Conservation (phyloP, 2,329 filamentous ascomycete genomes). For the Grosmannia clavigera region DNA sequence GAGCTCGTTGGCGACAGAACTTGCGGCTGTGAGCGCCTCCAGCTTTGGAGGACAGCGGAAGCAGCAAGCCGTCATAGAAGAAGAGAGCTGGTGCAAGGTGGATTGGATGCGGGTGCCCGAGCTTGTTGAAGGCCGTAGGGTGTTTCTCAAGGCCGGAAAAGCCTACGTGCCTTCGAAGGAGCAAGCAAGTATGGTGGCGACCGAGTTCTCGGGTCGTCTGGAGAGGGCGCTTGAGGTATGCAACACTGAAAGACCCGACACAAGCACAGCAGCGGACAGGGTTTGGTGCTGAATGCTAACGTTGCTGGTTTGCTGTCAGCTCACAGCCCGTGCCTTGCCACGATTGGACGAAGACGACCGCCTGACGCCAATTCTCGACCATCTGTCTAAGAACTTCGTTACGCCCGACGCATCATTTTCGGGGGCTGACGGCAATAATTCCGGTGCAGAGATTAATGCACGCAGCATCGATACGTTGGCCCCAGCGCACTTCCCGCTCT, state of each 20-base stretch:
- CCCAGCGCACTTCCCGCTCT: constrained; percentile 73
- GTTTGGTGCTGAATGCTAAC: not conserved
- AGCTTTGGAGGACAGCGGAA: constrained; percentile 24
- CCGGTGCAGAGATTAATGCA: constrained; percentile 66
- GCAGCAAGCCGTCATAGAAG: constrained; percentile 38
- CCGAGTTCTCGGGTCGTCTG: constrained; percentile 69
- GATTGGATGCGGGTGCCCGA: constrained; percentile 92
- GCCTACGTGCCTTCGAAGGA: constrained; percentile 84
- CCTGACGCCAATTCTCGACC: constrained; percentile 52
- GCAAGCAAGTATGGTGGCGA: constrained; percentile 77
- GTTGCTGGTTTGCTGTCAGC: constrained; percentile 27
- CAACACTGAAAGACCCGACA: not conserved
- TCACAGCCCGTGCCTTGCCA: constrained; percentile 82
- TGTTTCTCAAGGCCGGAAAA: constrained; percentile 68
- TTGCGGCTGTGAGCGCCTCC: constrained; percentile 37
- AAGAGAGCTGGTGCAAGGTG: constrained; percentile 90
- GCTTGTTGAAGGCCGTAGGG: constrained; percentile 65
- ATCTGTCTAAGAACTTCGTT: constrained; percentile 92
- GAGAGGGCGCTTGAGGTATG: constrained; percentile 73
- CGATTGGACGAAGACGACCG: constrained; percentile 94
- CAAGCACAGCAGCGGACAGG: no score
- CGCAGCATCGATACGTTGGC: constrained; percentile 69
- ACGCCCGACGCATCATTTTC: constrained; percentile 78
- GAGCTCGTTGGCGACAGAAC: constrained; percentile 44
- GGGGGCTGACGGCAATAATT: constrained; percentile 43